phyloP scores from a whole-genome alignment of 2,329 filamentous ascomycete species.

The Ambrosiella beaveri region DNA sequence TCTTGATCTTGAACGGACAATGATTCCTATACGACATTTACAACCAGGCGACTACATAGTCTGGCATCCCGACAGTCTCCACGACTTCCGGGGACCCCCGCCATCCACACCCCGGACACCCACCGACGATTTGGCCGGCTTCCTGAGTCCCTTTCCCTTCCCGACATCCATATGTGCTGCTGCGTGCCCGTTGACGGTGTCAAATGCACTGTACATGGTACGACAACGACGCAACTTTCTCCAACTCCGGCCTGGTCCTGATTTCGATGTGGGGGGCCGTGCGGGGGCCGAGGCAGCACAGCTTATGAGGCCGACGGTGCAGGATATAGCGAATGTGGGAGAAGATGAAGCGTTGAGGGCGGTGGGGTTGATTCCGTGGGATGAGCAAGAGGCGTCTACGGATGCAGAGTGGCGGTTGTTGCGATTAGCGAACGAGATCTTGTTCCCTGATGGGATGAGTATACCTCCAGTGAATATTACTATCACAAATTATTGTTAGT shows the following conservation, averaged over 20 bases:
- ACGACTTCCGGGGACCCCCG: not conserved
- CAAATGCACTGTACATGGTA: not conserved
- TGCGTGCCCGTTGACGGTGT: not conserved
- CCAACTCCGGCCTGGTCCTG: not conserved
- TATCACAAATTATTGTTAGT: not conserved
- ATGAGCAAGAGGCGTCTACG: not conserved
- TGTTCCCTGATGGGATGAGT: not conserved
- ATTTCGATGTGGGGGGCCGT: not conserved
- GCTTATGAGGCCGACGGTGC: not conserved
- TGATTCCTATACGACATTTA: constrained; percentile 53
- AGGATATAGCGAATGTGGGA: not conserved
- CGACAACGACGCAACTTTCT: too few species aligned
- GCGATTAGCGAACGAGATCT: not conserved
- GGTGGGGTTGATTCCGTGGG: not conserved
- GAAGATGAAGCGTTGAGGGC: not conserved
- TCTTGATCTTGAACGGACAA: constrained; percentile 45
- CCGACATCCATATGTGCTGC: not conserved
- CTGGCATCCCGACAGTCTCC: constrained; percentile 49
- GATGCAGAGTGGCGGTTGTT: not conserved
- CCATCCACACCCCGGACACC: not conserved
- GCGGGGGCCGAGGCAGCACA: not conserved
- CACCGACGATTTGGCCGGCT: not conserved
- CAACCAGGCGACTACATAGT: constrained; percentile 59
- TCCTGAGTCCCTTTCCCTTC: not conserved
- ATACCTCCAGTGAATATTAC: not conserved